Percentiles rank a stretch among this genome's conserved stretches.
These are phyloP conservation scores for Wickerhamomyces subpelliculosus DNA, from an alignment of 805 yeast species.

Conservation along the genomic window DNA sequence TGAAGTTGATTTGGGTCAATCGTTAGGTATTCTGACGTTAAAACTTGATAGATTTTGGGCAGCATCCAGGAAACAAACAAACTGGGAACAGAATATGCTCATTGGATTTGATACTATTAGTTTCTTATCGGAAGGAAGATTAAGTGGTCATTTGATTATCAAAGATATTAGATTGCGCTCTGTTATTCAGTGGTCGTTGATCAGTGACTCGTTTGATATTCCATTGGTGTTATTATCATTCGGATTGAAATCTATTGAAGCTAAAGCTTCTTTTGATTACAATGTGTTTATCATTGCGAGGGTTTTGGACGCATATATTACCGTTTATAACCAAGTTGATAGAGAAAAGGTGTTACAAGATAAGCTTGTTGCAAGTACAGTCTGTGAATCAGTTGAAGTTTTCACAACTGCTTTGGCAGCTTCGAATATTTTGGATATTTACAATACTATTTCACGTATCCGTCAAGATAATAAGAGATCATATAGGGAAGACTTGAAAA, in stretches of 20 bases:
- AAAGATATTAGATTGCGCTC: slow-evolving; percentile 48
- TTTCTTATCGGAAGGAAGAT: slow-evolving; percentile 64
- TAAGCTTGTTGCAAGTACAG: slow-evolving; percentile 45
- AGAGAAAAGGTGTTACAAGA: slow-evolving; percentile 43
- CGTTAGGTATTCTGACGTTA: slow-evolving; percentile 62
- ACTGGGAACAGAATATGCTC: slow-evolving; percentile 66
- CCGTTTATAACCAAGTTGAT: slow-evolving; percentile 64
- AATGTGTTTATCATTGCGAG: slow-evolving; percentile 72
- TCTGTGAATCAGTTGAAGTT: slow-evolving; percentile 46
- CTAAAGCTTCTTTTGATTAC: slow-evolving; percentile 72
- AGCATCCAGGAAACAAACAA: slow-evolving; percentile 54
- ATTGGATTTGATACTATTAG: slow-evolving; percentile 47
- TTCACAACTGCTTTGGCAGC: slow-evolving; percentile 82
- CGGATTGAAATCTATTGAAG: slow-evolving; percentile 47
- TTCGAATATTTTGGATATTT: slow-evolving; percentile 73
- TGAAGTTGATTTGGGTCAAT: slow-evolving; percentile 73
- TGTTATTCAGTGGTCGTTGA: slow-evolving; percentile 63
- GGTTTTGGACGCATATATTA: slow-evolving; percentile 40
- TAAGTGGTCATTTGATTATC: slow-evolving; percentile 61
- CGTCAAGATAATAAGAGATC: slow-evolving; percentile 66
- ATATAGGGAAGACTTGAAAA: slow-evolving; percentile 68
- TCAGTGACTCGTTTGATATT: slow-evolving; percentile 36
- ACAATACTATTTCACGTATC: slow-evolving; percentile 62
- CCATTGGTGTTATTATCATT: slow-evolving; percentile 64
- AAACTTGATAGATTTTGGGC: slow-evolving; percentile 59